A percentile compares a stretch with the other conserved stretches of the same genome.
These are phyloP conservation scores for Colletotrichum tropicale DNA, from an alignment of 2,329 filamentous ascomycete species.

Conservation along the genomic window DNA sequence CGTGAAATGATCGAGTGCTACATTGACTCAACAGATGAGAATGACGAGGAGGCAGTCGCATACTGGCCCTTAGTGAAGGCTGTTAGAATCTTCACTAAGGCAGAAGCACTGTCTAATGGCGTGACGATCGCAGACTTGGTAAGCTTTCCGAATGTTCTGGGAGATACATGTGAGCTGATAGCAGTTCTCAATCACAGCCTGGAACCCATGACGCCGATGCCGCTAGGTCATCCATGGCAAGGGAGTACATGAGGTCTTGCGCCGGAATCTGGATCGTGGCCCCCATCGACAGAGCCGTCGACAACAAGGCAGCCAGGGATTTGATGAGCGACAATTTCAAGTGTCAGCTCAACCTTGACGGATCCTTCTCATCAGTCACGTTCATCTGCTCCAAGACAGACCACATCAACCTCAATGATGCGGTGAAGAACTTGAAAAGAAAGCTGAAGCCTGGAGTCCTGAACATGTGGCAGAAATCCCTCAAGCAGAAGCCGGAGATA, in stretches of 20 bases:
- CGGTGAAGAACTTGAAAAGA: background rate
- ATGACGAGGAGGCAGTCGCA: constrained; percentile 15
- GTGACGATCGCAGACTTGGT: constrained; percentile 49
- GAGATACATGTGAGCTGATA: background rate
- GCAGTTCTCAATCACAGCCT: constrained; percentile 34
- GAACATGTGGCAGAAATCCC: background rate
- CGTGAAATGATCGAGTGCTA: background rate
- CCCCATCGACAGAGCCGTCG: constrained; percentile 63
- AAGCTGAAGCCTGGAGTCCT: background rate
- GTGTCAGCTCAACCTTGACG: constrained; percentile 63
- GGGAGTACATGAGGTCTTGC: constrained; percentile 64
- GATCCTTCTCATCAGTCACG: constrained; percentile 55
- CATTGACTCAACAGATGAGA: background rate
- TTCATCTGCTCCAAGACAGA: constrained; percentile 70
- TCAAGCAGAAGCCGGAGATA: background rate
- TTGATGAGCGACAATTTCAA: constrained; percentile 63
- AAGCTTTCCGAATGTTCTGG: constrained; percentile 23
- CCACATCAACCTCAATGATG: constrained; percentile 49
- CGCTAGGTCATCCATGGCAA: constrained; percentile 61
- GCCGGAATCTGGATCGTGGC: constrained; percentile 65
- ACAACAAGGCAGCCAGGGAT: constrained; percentile 62
- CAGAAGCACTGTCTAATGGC: constrained; percentile 35
- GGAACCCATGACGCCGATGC: constrained; percentile 65
- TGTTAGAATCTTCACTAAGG: constrained; percentile 42
- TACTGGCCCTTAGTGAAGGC: constrained; percentile 59